A percentile compares a stretch with the other conserved stretches of the same genome.
These are phyloP conservation scores for Boletus coccyginus DNA, from an alignment of 768 basidiomycete species.

Conservation along the genomic window DNA sequence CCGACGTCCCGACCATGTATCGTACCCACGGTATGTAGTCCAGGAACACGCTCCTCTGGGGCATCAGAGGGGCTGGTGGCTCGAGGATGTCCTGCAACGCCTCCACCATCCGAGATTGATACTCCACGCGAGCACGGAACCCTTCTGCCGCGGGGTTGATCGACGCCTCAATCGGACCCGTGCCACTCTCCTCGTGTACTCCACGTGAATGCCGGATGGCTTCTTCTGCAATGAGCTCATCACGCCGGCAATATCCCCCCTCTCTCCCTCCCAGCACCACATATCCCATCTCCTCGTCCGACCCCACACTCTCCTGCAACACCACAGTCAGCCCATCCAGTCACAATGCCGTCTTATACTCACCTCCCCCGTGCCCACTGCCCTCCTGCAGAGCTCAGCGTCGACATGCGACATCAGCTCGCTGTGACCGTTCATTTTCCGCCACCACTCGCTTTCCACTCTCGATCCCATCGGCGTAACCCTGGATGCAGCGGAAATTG, in stretches of 20 bases:
- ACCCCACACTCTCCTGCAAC: slow-evolving; percentile 20
- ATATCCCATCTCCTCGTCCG: slow-evolving; percentile 55
- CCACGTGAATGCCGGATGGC: slow-evolving; percentile 51
- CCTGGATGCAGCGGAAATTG: slow-evolving; percentile 34
- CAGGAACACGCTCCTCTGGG: slow-evolving; percentile 47
- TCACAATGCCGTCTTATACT: slow-evolving; percentile 8
- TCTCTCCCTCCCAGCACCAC: slow-evolving; percentile 30
- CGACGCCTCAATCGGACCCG: slow-evolving; percentile 33
- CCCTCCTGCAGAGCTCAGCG: slow-evolving; percentile 42
- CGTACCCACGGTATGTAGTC: slow-evolving; percentile 74
- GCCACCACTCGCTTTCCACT: slow-evolving; percentile 25
- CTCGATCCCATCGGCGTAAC: slow-evolving; percentile 13
- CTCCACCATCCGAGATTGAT: slow-evolving; percentile 41
- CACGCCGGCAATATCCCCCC: slow-evolving; percentile 39
- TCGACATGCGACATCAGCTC: slow-evolving; percentile 57
- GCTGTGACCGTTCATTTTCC: slow-evolving; percentile 29
- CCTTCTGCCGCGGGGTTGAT: slow-evolving; percentile 32
- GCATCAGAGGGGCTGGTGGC: slow-evolving; percentile 39
- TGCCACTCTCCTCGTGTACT: slow-evolving; percentile 28
- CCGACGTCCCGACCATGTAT: slow-evolving; percentile 53
- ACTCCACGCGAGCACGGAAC: slow-evolving; percentile 43
- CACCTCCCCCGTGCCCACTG: slow-evolving; percentile 41
- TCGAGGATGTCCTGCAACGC: slow-evolving; percentile 51
- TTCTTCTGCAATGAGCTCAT: slow-evolving; percentile 47
- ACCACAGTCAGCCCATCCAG: slow-evolving; percentile 6